A percentile compares a stretch with the other conserved stretches of the same genome.
These are phyloP conservation scores for Pseudonitzschia pungens DNA, from an alignment of 108 stramenopile genomes.

Conservation along the genomic window DNA sequence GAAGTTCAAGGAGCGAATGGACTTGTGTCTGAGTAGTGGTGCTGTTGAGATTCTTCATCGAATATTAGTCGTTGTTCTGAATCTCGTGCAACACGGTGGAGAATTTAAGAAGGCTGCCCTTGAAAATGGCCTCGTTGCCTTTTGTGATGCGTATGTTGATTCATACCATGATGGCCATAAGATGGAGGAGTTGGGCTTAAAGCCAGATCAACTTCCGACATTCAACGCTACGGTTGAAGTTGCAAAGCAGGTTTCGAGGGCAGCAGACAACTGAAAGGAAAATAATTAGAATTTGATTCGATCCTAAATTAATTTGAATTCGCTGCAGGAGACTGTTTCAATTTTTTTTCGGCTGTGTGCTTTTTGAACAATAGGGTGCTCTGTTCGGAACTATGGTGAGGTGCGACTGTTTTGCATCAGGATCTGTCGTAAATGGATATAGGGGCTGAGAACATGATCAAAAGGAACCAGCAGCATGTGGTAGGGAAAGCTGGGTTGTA, in stretches of 20 bases:
- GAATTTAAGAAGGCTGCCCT: constrained; percentile 49
- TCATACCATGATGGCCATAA: constrained; percentile 64
- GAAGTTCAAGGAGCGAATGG: constrained; percentile 58
- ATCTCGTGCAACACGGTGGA: constrained; percentile 66
- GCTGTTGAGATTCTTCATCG: constrained; percentile 86
- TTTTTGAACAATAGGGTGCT: no score
- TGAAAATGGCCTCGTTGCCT: constrained; percentile 59
- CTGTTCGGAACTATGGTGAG: no score
- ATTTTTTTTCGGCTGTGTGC: no score
- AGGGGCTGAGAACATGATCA: no score
- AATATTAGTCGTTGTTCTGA: constrained; percentile 59
- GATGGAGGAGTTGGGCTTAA: constrained; percentile 59
- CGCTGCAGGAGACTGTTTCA: no score
- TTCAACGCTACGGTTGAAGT: constrained; percentile 65
- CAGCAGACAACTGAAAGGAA: constrained; percentile 3
- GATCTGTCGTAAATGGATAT: no score
- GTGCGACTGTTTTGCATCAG: no score
- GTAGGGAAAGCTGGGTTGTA: no score
- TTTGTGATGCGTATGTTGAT: constrained; percentile 69
- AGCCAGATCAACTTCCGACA: constrained; percentile 42
- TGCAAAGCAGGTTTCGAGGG: constrained; percentile 60
- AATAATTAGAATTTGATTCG: neutral
- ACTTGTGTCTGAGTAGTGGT: constrained; percentile 64
- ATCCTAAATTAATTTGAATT: neutral
- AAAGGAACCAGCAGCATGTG: no score